Evolutionary conservation across 345 rosid species (phyloP), one percentile per base, ranked within the genome.

Genomic region (Salix dunnii): DNA sequence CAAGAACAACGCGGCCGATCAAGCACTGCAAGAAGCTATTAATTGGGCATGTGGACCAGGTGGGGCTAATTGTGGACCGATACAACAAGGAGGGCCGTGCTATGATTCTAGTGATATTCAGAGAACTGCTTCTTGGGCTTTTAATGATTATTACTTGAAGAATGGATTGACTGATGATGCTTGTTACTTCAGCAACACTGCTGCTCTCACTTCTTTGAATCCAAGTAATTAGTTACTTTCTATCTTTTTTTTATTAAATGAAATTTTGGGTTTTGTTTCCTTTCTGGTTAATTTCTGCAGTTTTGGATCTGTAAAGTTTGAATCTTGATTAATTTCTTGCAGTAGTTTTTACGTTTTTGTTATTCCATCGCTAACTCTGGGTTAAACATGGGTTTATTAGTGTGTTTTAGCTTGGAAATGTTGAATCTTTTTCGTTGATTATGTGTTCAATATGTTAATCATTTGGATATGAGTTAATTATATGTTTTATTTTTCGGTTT

Each of bases 1-100:
- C 3, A 90, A 88, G 92, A 91, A 92, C 87, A 91, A 94, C 85
- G 97, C 91, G 4, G 91, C 87, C 43, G 95, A 94, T 75, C 85
- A 90, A 18, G 79, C 89, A 27, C 88, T 94, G 23, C 90, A 86
- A 84, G 74, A 72, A 69, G 92, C 96, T n/a, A 68, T 94, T 49
- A 85, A 87, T 76, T 94, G 97, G 98, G 94, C 98, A 0, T 94
- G 97, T 76, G 93, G 97, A 3, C 76, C 79, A 1, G 97, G 96
- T 13, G 94, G 89, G 36, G 83, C 92, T 21, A 81, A 87, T 68
- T 94, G 94, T 78, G 63, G 78, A 21, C 87, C 84, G 5, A 87
- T 93, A 77, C 91, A 89, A 87, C 86, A 82, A 75, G 92, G 91
- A 49, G 97, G 93, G 9, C 78, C 85, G 7, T 93, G 97, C 78